These are phyloP conservation scores for Metschnikowia lachancei DNA, from an alignment of 805 yeast species.

Conservation along the genomic window DNA sequence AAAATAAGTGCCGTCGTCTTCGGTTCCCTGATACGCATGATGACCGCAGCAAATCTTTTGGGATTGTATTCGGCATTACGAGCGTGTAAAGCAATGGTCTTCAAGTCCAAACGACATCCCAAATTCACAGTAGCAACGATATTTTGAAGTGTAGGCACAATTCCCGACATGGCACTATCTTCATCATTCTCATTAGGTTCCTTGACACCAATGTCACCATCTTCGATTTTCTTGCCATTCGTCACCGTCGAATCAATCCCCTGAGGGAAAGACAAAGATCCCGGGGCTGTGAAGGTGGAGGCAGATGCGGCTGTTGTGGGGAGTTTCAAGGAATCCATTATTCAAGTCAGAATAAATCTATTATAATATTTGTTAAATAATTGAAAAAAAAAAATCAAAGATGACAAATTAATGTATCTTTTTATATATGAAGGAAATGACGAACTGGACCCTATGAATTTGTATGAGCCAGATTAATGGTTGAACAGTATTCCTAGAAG, in stretches of 20 bases:
- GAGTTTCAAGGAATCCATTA: slow-evolving; percentile 69
- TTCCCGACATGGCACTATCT: slow-evolving; percentile 84
- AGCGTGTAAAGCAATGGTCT: slow-evolving; percentile 96
- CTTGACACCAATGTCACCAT: slow-evolving; percentile 18
- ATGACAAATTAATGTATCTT: slow-evolving; percentile 46
- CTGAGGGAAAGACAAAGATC: slow-evolving; percentile 63
- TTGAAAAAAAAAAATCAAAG: slow-evolving; percentile 22
- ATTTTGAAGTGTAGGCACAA: slow-evolving; percentile 92
- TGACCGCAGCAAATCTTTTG: slow-evolving; percentile 97
- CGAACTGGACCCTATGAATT: slow-evolving; percentile 3
- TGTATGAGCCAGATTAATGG: slow-evolving; percentile 8
- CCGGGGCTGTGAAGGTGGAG: slow-evolving; percentile 64
- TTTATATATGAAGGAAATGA: slow-evolving; percentile 7
- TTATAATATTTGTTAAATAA: slow-evolving; percentile 13
- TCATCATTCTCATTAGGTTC: slow-evolving; percentile 49
- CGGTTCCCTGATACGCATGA: slow-evolving; percentile 98
- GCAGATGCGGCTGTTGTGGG: slow-evolving; percentile 81
- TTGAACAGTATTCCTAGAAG: slow-evolving; percentile 12
- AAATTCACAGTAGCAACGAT: slow-evolving; percentile 97
- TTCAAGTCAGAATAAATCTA: slow-evolving; percentile 12
- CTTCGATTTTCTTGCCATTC: slow-evolving; percentile 18
- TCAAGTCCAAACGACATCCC: slow-evolving; percentile 92
- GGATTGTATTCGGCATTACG: slow-evolving; percentile 99
- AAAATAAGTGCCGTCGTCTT: slow-evolving; percentile 96
- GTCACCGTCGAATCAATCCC: slow-evolving; percentile 29